Conservation (phyloP, 768 basidiomycete genomes). For the Lactarius sp. region DNA sequence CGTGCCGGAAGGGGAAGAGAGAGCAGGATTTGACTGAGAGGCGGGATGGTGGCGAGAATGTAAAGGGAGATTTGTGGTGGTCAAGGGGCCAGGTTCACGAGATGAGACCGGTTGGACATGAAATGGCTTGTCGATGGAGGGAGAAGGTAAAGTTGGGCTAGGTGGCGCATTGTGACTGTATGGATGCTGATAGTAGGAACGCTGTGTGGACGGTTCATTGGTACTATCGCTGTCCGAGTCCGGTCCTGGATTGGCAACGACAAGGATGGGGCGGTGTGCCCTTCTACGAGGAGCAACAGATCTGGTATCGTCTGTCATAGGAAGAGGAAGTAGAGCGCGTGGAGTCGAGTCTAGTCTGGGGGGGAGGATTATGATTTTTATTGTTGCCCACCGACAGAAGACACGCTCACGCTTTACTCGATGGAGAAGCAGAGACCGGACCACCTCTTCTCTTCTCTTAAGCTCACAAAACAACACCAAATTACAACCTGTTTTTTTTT, state of each 20-base stretch:
- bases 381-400: not conserved
- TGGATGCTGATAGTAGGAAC: conserved; percentile 22
- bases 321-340: not conserved
- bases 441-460: not conserved
- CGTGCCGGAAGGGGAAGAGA: conserved; percentile 66
- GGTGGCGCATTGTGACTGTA: conserved; percentile 28
- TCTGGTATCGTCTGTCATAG: conserved; percentile 60
- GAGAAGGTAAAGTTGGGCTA: conserved; percentile 32
- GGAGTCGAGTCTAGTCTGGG: not conserved
- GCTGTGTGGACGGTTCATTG: conserved; percentile 28
- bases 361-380: not conserved
- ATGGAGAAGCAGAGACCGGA: not conserved
- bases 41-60: conserved; percentile 30
- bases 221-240: conserved; percentile 41
- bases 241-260: conserved; percentile 58
- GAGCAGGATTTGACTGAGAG: conserved; percentile 47
- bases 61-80: conserved; percentile 34
- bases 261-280: conserved; percentile 38
- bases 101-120: conserved; percentile 27
- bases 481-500: not conserved
- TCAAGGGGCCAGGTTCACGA: conserved; percentile 34
- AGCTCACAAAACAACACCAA: conserved; percentile 1
- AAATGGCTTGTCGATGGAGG: conserved; percentile 28
- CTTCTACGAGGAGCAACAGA: conserved; percentile 33
- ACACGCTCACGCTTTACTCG: conserved; percentile 4